These are phyloP conservation scores for Ganoderma sp. DNA, from an alignment of 1,284 basidiomycete species.

Conservation along the genomic window DNA sequence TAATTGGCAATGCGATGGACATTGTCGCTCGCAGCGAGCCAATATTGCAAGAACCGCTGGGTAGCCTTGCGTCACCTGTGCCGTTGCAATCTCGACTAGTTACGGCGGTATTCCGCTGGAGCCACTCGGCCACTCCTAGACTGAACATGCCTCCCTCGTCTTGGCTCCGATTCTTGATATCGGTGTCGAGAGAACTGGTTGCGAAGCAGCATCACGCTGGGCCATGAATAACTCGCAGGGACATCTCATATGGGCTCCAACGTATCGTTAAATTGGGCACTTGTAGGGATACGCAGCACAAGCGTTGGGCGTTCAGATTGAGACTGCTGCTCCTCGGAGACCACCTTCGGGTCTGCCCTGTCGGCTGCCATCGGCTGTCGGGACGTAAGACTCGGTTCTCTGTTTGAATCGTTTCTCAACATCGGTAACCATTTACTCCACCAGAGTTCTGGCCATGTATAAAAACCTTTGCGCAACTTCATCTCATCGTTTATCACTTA, in stretches of 20 bases:
- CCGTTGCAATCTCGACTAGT: neutral
- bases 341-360: neutral
- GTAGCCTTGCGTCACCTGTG: neutral
- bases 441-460: neutral
- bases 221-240: neutral
- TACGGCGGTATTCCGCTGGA: neutral
- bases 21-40: neutral
- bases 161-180: neutral
- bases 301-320: neutral
- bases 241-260: neutral
- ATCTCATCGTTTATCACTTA: neutral
- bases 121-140: neutral
- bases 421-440: neutral
- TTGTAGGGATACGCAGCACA: neutral
- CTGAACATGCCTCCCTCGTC: neutral
- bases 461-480: neutral
- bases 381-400: neutral
- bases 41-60: neutral
- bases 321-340: neutral
- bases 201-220: neutral
- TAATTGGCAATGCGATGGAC: neutral
- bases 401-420: neutral
- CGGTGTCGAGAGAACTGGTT: neutral
- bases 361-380: conserved; percentile 3
- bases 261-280: neutral